phyloP scores from a whole-genome alignment of 2,329 filamentous ascomycete genomes.

The Penicillium sclerotigenum region DNA sequence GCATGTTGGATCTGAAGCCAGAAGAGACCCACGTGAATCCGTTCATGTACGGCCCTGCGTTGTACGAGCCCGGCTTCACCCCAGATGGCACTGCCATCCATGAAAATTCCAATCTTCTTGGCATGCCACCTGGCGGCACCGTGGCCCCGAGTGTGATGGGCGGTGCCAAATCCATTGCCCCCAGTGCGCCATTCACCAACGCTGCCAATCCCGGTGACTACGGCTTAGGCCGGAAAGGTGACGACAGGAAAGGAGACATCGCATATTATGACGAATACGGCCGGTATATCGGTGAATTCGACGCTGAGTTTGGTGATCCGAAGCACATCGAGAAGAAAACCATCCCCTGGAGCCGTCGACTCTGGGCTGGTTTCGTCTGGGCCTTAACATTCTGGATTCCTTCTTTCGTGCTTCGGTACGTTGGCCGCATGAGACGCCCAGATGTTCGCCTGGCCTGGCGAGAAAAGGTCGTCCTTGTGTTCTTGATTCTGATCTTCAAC shows the following conservation, averaged over 20 bases:
- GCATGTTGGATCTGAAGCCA: constrained; percentile 85
- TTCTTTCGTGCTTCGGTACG: constrained; percentile 71
- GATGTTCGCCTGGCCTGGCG: constrained; percentile 97
- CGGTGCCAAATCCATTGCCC: constrained; percentile 54
- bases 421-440: constrained; percentile 94
- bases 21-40: constrained; percentile 49
- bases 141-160: constrained; percentile 49
- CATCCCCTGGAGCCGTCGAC: constrained; percentile 61
- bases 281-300: constrained; percentile 65
- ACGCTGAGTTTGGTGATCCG: constrained; percentile 72
- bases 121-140: constrained; percentile 46
- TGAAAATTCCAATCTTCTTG: constrained; percentile 60
- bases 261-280: constrained; percentile 68
- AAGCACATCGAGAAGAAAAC: constrained; percentile 71
- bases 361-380: constrained; percentile 84
- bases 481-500: constrained; percentile 79
- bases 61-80: constrained; percentile 71
- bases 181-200: constrained; percentile 54
- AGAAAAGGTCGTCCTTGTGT: constrained; percentile 82
- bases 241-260: constrained; percentile 68
- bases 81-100: constrained; percentile 56
- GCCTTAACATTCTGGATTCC: constrained; percentile 90
- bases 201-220: constrained; percentile 66
- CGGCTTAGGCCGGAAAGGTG: constrained; percentile 81
- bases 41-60: constrained; percentile 54